Evolutionary conservation across 2,329 filamentous ascomycete genomes (phyloP), one percentile per base, ranked within the genome.

Genomic region (Hymenoscyphus albidus): DNA sequence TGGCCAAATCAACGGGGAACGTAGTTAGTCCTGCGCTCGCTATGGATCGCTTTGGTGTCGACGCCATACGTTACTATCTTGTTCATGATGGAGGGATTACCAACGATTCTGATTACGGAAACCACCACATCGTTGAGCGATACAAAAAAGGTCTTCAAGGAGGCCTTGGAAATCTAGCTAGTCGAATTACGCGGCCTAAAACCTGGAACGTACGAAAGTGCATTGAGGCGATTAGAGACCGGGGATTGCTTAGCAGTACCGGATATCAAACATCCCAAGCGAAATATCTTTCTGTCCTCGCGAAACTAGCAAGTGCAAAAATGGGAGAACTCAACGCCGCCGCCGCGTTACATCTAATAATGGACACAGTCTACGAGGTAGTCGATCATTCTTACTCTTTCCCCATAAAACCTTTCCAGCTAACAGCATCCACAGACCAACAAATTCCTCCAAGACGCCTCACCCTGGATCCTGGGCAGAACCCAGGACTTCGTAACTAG

Each of bases 1-100:
- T 99, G 93, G 94, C 93, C 67, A 99, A 99, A 77, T 96, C 92
- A 1, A 86, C 90, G 1, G 95, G 95, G 67, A 97, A 97, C 75
- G 94, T 96, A 1, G 94, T 99, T 55, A 95, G 97, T 73, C 95
- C 95, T 0, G 93, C 96, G 74, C 92, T 92, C 70, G 95, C 95
- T 13, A 84, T 98, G 58, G 89, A 97, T 68, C 86, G 93, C 6
- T 99, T 93, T 78, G 93, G 92, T 2, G 81, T 93, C 4, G 96
- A 99, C 75, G 84, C 88, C 0, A 87, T 99, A 83, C 89, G 95
- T 10, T 98, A 91, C 78, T 99, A 94, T 76, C 85, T 99, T 69
- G 85, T 92, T 68, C 85, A 89, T 67, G 89, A 93, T 67, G 93
- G 92, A 54, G 90, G 88, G 27, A 85, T 97, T 40, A 79, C 80